These are phyloP conservation scores for Olyra latifolia DNA, from an alignment of 176 grass and related monocot species.

Conservation along the genomic window DNA sequence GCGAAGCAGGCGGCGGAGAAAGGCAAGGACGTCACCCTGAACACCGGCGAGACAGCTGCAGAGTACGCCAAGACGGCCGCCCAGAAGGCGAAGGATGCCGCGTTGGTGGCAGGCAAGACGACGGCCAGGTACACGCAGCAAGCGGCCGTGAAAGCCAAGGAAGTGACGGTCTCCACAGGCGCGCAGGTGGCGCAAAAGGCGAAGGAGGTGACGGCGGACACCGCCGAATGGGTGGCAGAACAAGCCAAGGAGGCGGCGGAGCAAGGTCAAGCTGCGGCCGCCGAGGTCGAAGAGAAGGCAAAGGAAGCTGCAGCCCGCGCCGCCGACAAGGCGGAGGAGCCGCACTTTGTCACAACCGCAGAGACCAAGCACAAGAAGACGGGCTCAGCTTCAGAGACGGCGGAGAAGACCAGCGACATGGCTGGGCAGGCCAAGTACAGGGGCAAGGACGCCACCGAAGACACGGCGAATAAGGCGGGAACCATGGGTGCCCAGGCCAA, in stretches of 20 bases:
- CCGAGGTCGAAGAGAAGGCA: constrained; percentile 4
- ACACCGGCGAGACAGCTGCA: constrained; percentile 31
- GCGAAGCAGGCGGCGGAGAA: constrained; percentile 51
- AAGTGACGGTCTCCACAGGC: constrained; percentile 36
- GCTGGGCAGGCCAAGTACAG: not conserved
- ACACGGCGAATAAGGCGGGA: not conserved
- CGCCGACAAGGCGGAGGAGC: constrained; percentile 34
- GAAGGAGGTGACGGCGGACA: constrained; percentile 46
- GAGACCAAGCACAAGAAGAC: not conserved
- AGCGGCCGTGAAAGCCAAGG: constrained; percentile 59
- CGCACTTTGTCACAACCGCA: not conserved
- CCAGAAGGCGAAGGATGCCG: constrained; percentile 49
- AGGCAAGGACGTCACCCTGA: constrained; percentile 47
- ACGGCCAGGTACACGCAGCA: constrained; percentile 52
- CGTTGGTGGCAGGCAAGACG: constrained; percentile 30
- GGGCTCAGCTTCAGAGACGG: not conserved
- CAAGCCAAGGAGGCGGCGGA: constrained; percentile 44
- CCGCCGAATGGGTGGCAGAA: constrained; percentile 30
- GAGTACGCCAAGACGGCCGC: constrained; percentile 50
- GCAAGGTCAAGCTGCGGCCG: constrained; percentile 23
- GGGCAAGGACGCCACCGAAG: not conserved
- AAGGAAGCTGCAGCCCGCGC: constrained; percentile 31
- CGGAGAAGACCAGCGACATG: constrained; percentile 38
- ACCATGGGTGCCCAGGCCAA: not conserved
- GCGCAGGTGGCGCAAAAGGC: constrained; percentile 49